phyloP scores from a whole-genome alignment of 495 filamentous ascomycete genomes.

The Neurospora discreta region DNA sequence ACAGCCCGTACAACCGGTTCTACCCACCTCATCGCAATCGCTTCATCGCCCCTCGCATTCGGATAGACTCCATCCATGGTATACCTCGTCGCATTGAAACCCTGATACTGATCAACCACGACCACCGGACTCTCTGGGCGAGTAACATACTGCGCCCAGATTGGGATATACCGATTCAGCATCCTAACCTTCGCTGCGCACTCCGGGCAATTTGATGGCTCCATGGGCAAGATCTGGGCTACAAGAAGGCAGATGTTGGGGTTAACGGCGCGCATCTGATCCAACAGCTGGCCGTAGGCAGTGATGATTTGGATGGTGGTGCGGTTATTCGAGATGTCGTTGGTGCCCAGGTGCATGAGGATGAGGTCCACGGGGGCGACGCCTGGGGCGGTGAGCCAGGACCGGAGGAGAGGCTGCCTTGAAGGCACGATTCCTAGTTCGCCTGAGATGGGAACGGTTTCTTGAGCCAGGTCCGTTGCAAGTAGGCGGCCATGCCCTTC shows the following conservation, averaged over 20 bases:
- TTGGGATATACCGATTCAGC: constrained; percentile 28
- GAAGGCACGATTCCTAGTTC: not conserved
- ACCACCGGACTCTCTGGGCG: constrained; percentile 26
- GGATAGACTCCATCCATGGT: constrained; percentile 36
- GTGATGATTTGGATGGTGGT: constrained; percentile 21
- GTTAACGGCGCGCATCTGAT: constrained; percentile 33
- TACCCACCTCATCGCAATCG: constrained; percentile 27
- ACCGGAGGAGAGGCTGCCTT: constrained; percentile 24
- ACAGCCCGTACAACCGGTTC: constrained; percentile 5
- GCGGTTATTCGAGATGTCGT: constrained; percentile 33
- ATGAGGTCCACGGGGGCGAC: constrained; percentile 20
- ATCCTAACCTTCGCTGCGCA: constrained; percentile 20
- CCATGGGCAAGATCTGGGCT: constrained; percentile 38
- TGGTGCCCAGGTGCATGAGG: constrained; percentile 38
- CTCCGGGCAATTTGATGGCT: constrained; percentile 17
- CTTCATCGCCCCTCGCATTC: constrained; percentile 26
- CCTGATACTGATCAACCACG: constrained; percentile 35
- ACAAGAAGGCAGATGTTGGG: constrained; percentile 31
- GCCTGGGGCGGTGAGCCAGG: constrained; percentile 30
- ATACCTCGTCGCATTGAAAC: constrained; percentile 24
- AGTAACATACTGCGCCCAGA: constrained; percentile 27
- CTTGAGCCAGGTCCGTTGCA: constrained; percentile 23
- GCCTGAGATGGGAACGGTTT: not conserved
- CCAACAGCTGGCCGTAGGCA: constrained; percentile 26
- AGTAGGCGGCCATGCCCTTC: constrained; percentile 36